Evolutionary conservation across 768 basidiomycete species (phyloP).

Genomic region (Infundibulicybe gibba): DNA sequence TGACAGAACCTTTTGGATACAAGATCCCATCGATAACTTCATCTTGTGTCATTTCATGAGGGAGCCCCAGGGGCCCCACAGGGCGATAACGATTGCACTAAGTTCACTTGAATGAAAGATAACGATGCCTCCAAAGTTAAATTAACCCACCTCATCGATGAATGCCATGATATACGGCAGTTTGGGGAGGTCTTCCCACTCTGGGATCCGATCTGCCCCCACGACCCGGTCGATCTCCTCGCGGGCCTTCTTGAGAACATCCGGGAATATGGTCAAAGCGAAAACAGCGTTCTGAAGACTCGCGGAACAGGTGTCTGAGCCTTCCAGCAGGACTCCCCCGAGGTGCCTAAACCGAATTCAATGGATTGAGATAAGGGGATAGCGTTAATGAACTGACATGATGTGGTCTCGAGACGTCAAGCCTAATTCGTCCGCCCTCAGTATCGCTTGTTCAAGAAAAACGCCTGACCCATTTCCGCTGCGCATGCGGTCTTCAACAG

Average conservation of each 20-base stretch:
- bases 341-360: slow-evolving; percentile 18
- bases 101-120: background rate
- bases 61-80: slow-evolving; percentile 2
- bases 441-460: slow-evolving; percentile 27
- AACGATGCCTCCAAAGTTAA: background rate
- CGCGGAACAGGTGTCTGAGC: slow-evolving; percentile 24
- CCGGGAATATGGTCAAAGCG: slow-evolving; percentile 19
- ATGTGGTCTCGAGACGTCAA: slow-evolving; percentile 16
- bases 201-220: slow-evolving; percentile 17
- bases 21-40: slow-evolving; percentile 9
- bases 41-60: slow-evolving; percentile 1
- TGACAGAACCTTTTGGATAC: slow-evolving; percentile 16
- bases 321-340: slow-evolving; percentile 25
- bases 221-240: slow-evolving; percentile 22
- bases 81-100: slow-evolving; percentile 1
- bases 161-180: slow-evolving; percentile 21
- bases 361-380: background rate
- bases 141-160: slow-evolving; percentile 12
- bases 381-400: slow-evolving; percentile 11
- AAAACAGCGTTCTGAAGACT: slow-evolving; percentile 19
- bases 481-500: slow-evolving; percentile 17
- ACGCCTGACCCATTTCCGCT: slow-evolving; percentile 21
- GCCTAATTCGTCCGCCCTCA: slow-evolving; percentile 16
- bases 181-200: slow-evolving; percentile 12
- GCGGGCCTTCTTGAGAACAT: slow-evolving; percentile 20